phyloP scores from a whole-genome alignment of 768 basidiomycete species.

The Pleurotus cornucopiae region DNA sequence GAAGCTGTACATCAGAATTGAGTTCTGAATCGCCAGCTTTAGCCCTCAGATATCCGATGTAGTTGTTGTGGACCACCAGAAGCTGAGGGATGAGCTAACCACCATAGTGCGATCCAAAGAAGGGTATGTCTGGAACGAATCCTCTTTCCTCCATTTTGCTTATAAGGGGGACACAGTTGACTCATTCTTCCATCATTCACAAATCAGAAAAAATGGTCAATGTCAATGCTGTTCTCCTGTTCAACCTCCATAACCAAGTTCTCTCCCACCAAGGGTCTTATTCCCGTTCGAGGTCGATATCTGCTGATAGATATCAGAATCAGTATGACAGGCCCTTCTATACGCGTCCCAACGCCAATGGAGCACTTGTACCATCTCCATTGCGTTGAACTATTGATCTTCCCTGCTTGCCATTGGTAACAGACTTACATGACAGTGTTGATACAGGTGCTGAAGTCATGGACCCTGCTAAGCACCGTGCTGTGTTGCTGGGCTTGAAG shows the following conservation, averaged over 20 bases:
- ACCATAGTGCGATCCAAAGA: conserved; percentile 59
- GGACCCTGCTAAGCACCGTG: background rate
- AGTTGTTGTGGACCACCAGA: conserved; percentile 40
- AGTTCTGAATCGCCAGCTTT: background rate
- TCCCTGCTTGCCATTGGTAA: background rate
- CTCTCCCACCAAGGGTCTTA: conserved; percentile 16
- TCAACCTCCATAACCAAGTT: conserved; percentile 47
- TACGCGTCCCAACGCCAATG: background rate
- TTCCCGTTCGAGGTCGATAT: conserved; percentile 25
- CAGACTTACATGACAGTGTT: background rate
- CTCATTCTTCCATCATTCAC: background rate
- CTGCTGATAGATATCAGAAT: background rate
- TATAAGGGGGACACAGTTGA: background rate
- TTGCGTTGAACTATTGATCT: background rate
- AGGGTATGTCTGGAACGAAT: conserved; percentile 34
- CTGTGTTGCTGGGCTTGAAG: background rate
- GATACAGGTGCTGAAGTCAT: background rate
- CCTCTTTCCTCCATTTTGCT: background rate
- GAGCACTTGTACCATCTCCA: background rate
- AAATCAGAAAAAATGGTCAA: conserved; percentile 66
- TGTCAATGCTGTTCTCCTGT: conserved; percentile 55
- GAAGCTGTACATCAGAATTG: background rate
- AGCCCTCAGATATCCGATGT: background rate
- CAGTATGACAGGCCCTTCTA: background rate
- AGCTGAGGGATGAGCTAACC: conserved; percentile 48